A percentile compares a stretch with the other conserved stretches of the same genome.
Evolutionary conservation across 2,329 filamentous ascomycete genomes (phyloP).

Genomic region (Aspergillus sp.): DNA sequence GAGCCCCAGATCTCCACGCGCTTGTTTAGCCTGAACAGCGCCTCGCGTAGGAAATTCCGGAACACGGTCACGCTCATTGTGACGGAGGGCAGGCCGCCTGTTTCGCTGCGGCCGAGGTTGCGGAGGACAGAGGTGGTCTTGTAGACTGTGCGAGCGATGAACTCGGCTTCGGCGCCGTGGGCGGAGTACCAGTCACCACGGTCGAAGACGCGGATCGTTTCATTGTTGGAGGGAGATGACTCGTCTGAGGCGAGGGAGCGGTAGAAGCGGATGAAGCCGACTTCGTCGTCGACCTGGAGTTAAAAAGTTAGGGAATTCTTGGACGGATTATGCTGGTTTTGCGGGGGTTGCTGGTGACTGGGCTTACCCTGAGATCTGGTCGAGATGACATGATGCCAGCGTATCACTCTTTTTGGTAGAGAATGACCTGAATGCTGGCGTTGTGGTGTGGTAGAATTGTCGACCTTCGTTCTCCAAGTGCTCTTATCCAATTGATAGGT

Average conservation of each 20-base stretch:
- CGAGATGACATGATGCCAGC: slow-evolving; percentile 63
- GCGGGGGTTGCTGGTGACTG: not conserved
- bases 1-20: slow-evolving; percentile 88
- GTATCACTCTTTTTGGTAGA: slow-evolving; percentile 14
- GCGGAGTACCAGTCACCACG: slow-evolving; percentile 91
- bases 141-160: slow-evolving; percentile 70
- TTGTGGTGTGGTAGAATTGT: slow-evolving; percentile 1
- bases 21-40: slow-evolving; percentile 86
- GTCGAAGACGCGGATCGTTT: slow-evolving; percentile 85
- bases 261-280: slow-evolving; percentile 95
- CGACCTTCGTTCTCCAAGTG: not conserved
- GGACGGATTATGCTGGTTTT: not conserved
- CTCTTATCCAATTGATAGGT: not conserved
- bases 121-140: slow-evolving; percentile 95
- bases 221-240: slow-evolving; percentile 18
- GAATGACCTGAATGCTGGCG: slow-evolving; percentile 7
- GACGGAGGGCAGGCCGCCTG: slow-evolving; percentile 85
- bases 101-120: slow-evolving; percentile 79
- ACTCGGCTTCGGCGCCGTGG: slow-evolving; percentile 48
- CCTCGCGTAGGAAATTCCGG: slow-evolving; percentile 90
- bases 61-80: slow-evolving; percentile 95
- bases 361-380: slow-evolving; percentile 66
- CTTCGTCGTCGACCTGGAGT: slow-evolving; percentile 84
- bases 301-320: not conserved
- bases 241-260: slow-evolving; percentile 66